A percentile compares a stretch with the other conserved stretches of the same genome.
These are phyloP conservation scores for Delitschia confertaspora DNA, from an alignment of 495 filamentous ascomycete genomes.

Conservation along the genomic window DNA sequence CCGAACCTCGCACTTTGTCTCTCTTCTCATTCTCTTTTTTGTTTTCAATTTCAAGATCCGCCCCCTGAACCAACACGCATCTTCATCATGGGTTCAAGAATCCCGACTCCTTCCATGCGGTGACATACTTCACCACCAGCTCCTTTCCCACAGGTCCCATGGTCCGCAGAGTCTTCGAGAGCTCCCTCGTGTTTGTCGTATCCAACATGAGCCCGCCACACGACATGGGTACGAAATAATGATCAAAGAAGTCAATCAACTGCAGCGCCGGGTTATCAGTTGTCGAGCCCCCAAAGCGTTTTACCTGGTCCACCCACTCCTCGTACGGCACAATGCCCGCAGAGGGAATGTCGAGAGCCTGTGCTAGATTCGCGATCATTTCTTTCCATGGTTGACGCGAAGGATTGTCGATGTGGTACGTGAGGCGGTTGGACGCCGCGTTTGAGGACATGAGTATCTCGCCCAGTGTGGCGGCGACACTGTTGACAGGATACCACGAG, in stretches of 20 bases:
- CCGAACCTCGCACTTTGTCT: too few species aligned
- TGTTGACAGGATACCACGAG: slow-evolving; percentile 44
- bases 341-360: slow-evolving; percentile 28
- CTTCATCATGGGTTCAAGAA: too few species aligned
- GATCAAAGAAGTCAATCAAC: slow-evolving; percentile 44
- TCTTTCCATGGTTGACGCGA: slow-evolving; percentile 42
- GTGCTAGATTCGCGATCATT: slow-evolving; percentile 37
- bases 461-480: slow-evolving; percentile 33
- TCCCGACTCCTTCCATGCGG: too few species aligned
- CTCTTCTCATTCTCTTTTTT: too few species aligned
- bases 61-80: too few species aligned
- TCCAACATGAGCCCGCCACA: slow-evolving; percentile 46
- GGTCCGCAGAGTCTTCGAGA: slow-evolving; percentile 37
- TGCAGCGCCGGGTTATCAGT: slow-evolving; percentile 43
- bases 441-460: slow-evolving; percentile 27
- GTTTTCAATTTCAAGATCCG: too few species aligned
- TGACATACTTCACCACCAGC: too few species aligned
- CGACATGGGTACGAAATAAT: slow-evolving; percentile 45
- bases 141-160: too few species aligned
- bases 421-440: too few species aligned
- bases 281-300: too few species aligned
- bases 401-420: slow-evolving; percentile 53
- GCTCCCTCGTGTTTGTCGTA: slow-evolving; percentile 34
- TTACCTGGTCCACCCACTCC: too few species aligned
- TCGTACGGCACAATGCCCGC: too few species aligned